Evolutionary conservation across 495 filamentous ascomycete genomes (phyloP).

Genomic region (Hypoxylon intermedium): DNA sequence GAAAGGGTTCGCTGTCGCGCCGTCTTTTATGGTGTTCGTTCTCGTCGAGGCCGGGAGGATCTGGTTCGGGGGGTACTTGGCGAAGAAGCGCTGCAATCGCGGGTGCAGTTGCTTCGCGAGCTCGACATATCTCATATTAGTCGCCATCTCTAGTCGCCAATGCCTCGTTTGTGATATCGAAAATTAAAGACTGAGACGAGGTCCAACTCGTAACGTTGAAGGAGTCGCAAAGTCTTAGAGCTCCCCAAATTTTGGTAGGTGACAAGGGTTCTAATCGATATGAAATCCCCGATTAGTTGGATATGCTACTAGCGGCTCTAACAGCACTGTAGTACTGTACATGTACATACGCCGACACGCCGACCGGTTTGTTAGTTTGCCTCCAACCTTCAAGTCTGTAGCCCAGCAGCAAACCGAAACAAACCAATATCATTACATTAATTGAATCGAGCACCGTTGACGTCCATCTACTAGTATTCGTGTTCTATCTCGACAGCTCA

Average conservation of each 20-base stretch:
- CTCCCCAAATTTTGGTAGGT: conserved; percentile 26
- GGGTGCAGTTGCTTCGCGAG: conserved; percentile 73
- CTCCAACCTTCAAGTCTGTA: conserved; percentile 3
- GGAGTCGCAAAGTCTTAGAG: conserved; percentile 14
- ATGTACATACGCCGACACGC: conserved; percentile 19
- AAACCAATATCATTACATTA: conserved; percentile 1
- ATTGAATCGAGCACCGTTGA: neutral
- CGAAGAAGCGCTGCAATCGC: conserved; percentile 85
- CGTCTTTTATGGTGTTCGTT: conserved; percentile 46
- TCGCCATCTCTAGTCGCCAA: conserved; percentile 18
- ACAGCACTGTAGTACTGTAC: neutral
- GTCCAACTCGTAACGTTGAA: conserved; percentile 11
- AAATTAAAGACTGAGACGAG: conserved; percentile 3
- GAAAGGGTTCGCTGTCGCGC: conserved; percentile 74
- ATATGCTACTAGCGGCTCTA: conserved; percentile 4
- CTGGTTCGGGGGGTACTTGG: conserved; percentile 76
- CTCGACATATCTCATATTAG: conserved; percentile 52
- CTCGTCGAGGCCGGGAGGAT: conserved; percentile 52
- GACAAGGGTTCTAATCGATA: conserved; percentile 10
- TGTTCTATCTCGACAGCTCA: no score
- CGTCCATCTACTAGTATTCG: neutral
- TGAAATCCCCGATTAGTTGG: conserved; percentile 32
- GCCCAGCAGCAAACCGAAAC: conserved; percentile 7
- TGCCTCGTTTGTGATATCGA: neutral
- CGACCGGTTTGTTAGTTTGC: conserved; percentile 13